Evolutionary conservation across 2,329 filamentous ascomycete genomes (phyloP), one percentile per base, ranked within the genome.

Genomic region (Pseudocercospora fijiensis): DNA sequence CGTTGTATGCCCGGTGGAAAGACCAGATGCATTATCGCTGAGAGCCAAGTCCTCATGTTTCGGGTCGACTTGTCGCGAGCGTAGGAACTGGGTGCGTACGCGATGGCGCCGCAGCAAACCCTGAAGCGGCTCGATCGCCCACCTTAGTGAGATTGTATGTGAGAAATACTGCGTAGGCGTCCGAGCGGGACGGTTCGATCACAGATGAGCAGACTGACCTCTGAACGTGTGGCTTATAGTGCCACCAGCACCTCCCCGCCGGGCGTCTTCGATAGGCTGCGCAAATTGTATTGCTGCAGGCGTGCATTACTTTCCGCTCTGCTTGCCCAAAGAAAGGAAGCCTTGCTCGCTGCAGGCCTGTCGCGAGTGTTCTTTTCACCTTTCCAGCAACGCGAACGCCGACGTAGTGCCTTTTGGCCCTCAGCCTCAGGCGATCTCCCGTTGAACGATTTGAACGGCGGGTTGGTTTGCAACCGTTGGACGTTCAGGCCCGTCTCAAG

Each of bases 101-200:
- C 62, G 52, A 52, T 57, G 53, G 53, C 47, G 59, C 63, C 53
- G 57, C 37, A 56, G 24, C 30, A 45, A 41, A 33, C 4, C 49
- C 33, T 56, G 51, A 27, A 43, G 51, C 57, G 58, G 65, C 63
- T 60, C 66, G 66, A 66, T 66, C 64, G 64, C 61, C 45, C 58
- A 43, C 58, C 24, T 55, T 62, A 65, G 63, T 61, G 47, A 57
- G 60, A 63, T 37, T 37, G 33, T 68, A 69, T 67, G 67, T 67
- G 60, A 63, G 65, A 27, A 60, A 69, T 68, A 66, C 66, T 69
- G 67, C 67, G 61, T 57, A 60, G 58, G 61, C 30, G 57, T 47
- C 49, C 60, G 66, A 56, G 63, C 66, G 58, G 65, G 61, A 63
- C 61, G 61, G 59, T 49, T 37, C 64, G 65, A 67, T 67, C 58